Conservation (phyloP, 2,329 filamentous ascomycete species). For the Boeremia lycopersici region DNA sequence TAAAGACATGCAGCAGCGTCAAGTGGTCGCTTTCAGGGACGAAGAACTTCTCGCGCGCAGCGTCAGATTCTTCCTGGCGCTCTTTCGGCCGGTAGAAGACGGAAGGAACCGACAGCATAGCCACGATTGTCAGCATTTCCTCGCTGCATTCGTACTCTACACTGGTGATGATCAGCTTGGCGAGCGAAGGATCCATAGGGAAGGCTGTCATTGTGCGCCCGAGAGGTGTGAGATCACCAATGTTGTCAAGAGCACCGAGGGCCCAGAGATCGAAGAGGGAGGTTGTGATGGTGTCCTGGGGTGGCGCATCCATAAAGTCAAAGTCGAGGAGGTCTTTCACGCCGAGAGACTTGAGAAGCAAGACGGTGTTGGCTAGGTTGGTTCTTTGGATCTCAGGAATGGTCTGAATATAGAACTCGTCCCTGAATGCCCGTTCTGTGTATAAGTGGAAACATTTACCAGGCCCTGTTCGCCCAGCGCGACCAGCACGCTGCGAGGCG, state of each 20-base stretch:
- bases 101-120: slow-evolving; percentile 94
- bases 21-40: slow-evolving; percentile 97
- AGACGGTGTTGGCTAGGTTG: slow-evolving; percentile 91
- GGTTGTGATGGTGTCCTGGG: slow-evolving; percentile 96
- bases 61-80: slow-evolving; percentile 93
- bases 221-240: slow-evolving; percentile 86
- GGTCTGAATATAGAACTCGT: slow-evolving; percentile 94
- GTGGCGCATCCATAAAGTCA: slow-evolving; percentile 98
- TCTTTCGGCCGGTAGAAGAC: slow-evolving; percentile 98
- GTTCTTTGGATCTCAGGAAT: slow-evolving; percentile 98
- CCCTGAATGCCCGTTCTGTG: slow-evolving; percentile 92
- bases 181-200: slow-evolving; percentile 95
- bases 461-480: slow-evolving; percentile 91
- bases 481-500: slow-evolving; percentile 87
- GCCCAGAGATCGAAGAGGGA: slow-evolving; percentile 98
- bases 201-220: slow-evolving; percentile 96
- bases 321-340: slow-evolving; percentile 95
- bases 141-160: slow-evolving; percentile 91
- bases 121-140: slow-evolving; percentile 97
- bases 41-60: slow-evolving; percentile 96
- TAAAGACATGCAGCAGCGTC: slow-evolving; percentile 93
- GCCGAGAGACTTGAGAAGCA: slow-evolving; percentile 91
- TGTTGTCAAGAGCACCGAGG: slow-evolving; percentile 87
- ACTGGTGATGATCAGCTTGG: slow-evolving; percentile 91
- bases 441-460: slow-evolving; percentile 94